Conservation (phyloP, 2,329 filamentous ascomycete genomes). For the Pseudopithomyces chartarum region DNA sequence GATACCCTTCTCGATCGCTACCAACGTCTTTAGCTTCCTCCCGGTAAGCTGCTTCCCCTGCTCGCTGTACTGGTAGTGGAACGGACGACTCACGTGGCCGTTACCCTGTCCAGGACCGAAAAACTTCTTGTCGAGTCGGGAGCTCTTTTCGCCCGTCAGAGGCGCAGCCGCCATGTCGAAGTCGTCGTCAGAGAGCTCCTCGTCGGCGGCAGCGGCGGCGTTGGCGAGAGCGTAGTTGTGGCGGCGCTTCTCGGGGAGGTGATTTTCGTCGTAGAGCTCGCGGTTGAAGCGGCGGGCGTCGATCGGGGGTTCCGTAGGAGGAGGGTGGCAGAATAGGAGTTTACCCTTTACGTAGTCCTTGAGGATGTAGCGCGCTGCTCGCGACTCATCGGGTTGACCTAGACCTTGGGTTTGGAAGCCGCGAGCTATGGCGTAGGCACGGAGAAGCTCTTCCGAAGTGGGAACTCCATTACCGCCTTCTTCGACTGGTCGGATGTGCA, state of each 20-base stretch:
- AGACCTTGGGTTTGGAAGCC: slow-evolving; percentile 89
- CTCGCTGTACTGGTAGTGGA: slow-evolving; percentile 86
- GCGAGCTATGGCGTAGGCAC: slow-evolving; percentile 84
- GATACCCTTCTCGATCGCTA: slow-evolving; percentile 82
- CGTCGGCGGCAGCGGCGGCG: slow-evolving; percentile 41
- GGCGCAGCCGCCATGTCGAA: slow-evolving; percentile 55
- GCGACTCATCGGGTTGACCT: slow-evolving; percentile 90
- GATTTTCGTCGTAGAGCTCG: slow-evolving; percentile 81
- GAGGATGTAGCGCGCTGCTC: slow-evolving; percentile 84
- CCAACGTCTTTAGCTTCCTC: slow-evolving; percentile 78
- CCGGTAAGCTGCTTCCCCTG: slow-evolving; percentile 84
- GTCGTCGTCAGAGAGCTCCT: slow-evolving; percentile 51
- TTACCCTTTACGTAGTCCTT: slow-evolving; percentile 99
- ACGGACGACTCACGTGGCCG: slow-evolving; percentile 75
- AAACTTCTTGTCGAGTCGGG: slow-evolving; percentile 84
- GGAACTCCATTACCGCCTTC: slow-evolving; percentile 91
- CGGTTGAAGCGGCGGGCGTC: slow-evolving; percentile 81
- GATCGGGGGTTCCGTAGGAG: slow-evolving; percentile 67
- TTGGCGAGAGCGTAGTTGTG: slow-evolving; percentile 63
- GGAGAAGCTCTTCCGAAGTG: slow-evolving; percentile 82
- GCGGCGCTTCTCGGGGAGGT: slow-evolving; percentile 82
- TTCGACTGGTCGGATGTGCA: slow-evolving; percentile 77
- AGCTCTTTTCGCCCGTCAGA: slow-evolving; percentile 71
- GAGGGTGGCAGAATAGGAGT: slow-evolving; percentile 87
- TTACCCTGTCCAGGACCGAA: slow-evolving; percentile 70